Evolutionary conservation across 768 basidiomycete species (phyloP).

Genomic region (Amanita polypyramis): DNA sequence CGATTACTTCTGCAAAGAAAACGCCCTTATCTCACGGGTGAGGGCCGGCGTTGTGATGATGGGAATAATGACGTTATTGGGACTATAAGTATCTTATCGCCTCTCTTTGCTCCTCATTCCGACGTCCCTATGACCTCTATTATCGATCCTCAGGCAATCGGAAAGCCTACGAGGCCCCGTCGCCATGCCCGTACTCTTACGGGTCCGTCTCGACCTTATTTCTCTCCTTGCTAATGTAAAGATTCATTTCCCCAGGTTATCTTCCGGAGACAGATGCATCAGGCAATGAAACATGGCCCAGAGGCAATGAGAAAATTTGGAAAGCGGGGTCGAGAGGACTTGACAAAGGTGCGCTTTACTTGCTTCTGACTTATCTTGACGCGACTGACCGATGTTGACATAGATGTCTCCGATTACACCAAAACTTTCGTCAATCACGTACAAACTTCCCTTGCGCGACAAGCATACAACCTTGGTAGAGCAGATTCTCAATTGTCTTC

Average conservation of each 20-base stretch:
- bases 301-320: conserved; percentile 70
- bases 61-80: not conserved
- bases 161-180: conserved; percentile 46
- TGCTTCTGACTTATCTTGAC: not conserved
- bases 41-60: not conserved
- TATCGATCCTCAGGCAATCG: conserved; percentile 55
- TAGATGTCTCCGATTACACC: conserved; percentile 55
- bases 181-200: conserved; percentile 64
- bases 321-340: conserved; percentile 48
- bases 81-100: conserved; percentile 6
- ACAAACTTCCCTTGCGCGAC: conserved; percentile 83
- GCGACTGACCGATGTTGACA: not conserved
- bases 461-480: conserved; percentile 75
- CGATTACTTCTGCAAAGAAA: not conserved
- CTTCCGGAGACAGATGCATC: conserved; percentile 64
- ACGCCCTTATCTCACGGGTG: not conserved
- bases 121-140: conserved; percentile 46
- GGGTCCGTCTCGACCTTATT: conserved; percentile 23
- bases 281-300: conserved; percentile 81
- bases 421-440: conserved; percentile 75
- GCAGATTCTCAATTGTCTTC: conserved; percentile 1
- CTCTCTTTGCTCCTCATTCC: conserved; percentile 4
- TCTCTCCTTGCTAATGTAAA: not conserved
- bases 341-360: conserved; percentile 36
- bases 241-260: conserved; percentile 42